Evolutionary conservation across 768 basidiomycete genomes (phyloP).

Genomic region (Collybia nuda): DNA sequence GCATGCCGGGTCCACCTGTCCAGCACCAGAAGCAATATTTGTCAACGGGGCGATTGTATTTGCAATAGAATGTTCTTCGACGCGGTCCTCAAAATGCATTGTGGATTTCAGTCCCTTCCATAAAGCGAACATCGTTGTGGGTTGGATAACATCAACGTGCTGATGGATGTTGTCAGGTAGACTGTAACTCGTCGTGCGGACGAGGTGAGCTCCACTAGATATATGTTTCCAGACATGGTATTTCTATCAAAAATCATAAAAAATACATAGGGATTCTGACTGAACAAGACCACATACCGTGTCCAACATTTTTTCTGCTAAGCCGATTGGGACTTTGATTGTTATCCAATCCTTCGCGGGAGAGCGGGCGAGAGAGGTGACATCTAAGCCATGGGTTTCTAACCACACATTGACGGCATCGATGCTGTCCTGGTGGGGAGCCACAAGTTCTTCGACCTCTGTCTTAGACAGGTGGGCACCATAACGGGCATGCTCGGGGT

Average conservation of each 20-base stretch:
- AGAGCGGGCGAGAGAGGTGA: slow-evolving; percentile 47
- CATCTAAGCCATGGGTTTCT: slow-evolving; percentile 47
- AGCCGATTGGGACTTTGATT: slow-evolving; percentile 51
- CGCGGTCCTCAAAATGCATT: slow-evolving; percentile 19
- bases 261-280: neutral
- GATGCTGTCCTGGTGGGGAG: slow-evolving; percentile 57
- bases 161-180: slow-evolving; percentile 56
- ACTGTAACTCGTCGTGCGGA: slow-evolving; percentile 68
- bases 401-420: slow-evolving; percentile 63
- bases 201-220: slow-evolving; percentile 47
- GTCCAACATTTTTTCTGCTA: slow-evolving; percentile 68
- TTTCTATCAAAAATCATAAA: slow-evolving; percentile 36
- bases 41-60: slow-evolving; percentile 7
- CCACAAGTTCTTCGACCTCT: slow-evolving; percentile 62
- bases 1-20: slow-evolving; percentile 48
- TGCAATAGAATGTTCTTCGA: slow-evolving; percentile 10
- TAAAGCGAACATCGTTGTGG: slow-evolving; percentile 64
- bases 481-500: slow-evolving; percentile 50
- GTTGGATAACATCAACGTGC: slow-evolving; percentile 68
- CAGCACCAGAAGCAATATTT: slow-evolving; percentile 24
- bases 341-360: slow-evolving; percentile 69
- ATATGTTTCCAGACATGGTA: slow-evolving; percentile 63
- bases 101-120: slow-evolving; percentile 10
- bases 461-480: slow-evolving; percentile 62
- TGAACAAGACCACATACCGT: slow-evolving; percentile 28